These are phyloP conservation scores for Cladophialophora carrionii DNA, from an alignment of 2,329 filamentous ascomycete species.

Conservation along the genomic window DNA sequence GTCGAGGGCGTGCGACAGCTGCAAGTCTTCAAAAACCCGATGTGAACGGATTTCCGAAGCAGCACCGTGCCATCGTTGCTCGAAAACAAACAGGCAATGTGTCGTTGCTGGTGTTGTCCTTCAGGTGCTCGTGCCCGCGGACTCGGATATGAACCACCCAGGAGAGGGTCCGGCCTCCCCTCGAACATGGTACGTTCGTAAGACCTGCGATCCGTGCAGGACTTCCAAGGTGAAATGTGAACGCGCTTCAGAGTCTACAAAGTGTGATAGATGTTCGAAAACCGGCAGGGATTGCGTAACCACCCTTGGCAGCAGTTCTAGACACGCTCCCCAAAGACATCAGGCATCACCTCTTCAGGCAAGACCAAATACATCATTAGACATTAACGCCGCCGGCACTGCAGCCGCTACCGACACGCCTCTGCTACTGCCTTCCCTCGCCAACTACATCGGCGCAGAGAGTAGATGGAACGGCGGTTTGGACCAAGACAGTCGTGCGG, in stretches of 20 bases:
- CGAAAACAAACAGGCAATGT: background rate
- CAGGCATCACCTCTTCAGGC: background rate
- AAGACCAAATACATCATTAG: background rate
- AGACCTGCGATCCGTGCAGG: constrained; percentile 5
- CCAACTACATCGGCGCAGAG: constrained; percentile 3
- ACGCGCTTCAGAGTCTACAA: constrained; percentile 4
- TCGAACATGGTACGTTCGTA: background rate
- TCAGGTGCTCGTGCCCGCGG: background rate
- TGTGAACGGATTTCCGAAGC: constrained; percentile 6
- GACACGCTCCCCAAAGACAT: background rate
- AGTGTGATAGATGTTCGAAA: constrained; percentile 11
- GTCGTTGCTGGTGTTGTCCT: background rate
- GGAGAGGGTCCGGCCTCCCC: background rate
- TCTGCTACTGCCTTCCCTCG: background rate
- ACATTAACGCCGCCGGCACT: background rate
- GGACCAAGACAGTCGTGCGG: background rate
- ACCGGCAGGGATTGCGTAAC: background rate
- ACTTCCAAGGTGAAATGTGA: constrained; percentile 12
- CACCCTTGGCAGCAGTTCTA: constrained; percentile 1
- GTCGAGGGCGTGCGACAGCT: background rate
- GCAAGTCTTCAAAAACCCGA: background rate
- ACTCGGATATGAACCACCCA: background rate
- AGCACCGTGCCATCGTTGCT: constrained; percentile 6
- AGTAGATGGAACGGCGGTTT: background rate
- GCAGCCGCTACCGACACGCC: background rate